These are phyloP conservation scores for Myrica gale DNA, from an alignment of 306 rosid genomes.

Conservation along the genomic window DNA sequence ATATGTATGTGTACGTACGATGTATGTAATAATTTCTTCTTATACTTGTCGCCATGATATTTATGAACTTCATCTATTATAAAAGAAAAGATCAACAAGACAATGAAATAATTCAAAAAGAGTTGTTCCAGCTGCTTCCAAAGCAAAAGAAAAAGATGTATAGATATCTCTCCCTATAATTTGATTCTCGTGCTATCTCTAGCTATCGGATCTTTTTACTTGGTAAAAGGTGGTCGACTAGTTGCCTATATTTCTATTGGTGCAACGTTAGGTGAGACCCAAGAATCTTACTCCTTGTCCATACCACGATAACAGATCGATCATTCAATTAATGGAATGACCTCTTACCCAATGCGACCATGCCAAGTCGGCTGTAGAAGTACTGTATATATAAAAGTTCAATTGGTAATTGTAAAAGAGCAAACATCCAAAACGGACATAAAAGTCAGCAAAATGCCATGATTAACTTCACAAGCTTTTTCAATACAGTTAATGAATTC, in stretches of 20 bases:
- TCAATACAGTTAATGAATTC: slow-evolving; percentile 22
- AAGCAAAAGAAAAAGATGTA: neutral
- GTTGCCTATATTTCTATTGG: neutral
- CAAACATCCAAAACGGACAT: slow-evolving; percentile 8
- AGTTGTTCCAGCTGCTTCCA: neutral
- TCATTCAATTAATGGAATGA: slow-evolving; percentile 5
- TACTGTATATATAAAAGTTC: too few relatives aligned
- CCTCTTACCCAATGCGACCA: slow-evolving; percentile 14
- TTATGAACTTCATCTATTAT: too few relatives aligned
- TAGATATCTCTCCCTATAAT: neutral
- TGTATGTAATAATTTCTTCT: too few relatives aligned
- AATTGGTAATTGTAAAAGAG: neutral
- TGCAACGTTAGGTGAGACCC: slow-evolving; percentile 27
- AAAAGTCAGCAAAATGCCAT: slow-evolving; percentile 38
- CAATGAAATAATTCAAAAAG: too few relatives aligned
- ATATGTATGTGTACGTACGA: too few relatives aligned
- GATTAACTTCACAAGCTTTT: slow-evolving; percentile 34
- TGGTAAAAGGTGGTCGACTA: slow-evolving; percentile 19
- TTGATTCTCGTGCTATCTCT: neutral
- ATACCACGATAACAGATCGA: slow-evolving; percentile 22
- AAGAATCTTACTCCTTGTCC: slow-evolving; percentile 10
- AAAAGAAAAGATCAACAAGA: too few relatives aligned
- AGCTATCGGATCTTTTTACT: neutral
- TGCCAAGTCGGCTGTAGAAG: neutral
- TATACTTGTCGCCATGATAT: too few relatives aligned